These are phyloP conservation scores for Blastobotrys robertii DNA, from an alignment of 805 yeast species.

Conservation along the genomic window DNA sequence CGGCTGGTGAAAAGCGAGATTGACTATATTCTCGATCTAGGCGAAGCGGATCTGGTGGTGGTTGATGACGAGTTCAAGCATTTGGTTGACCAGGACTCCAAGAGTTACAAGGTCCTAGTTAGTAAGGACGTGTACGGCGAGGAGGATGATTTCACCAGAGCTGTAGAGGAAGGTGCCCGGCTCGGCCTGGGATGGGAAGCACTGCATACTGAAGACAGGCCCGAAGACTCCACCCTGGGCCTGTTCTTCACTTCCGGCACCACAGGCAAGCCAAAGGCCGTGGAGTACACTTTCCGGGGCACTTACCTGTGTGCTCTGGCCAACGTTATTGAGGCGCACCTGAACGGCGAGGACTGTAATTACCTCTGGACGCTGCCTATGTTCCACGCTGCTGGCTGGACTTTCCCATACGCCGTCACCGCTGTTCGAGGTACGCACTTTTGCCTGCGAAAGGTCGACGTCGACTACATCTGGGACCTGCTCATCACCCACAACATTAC, in stretches of 20 bases:
- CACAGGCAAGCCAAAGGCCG: constrained; percentile 30
- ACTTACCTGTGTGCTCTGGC: constrained; percentile 26
- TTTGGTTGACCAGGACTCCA: constrained; percentile 12
- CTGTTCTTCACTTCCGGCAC: constrained; percentile 29
- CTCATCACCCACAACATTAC: constrained; percentile 21
- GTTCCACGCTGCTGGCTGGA: constrained; percentile 32
- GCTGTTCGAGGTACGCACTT: constrained; percentile 29
- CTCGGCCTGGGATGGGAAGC: constrained; percentile 15
- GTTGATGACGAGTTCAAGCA: constrained; percentile 22
- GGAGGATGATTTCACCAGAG: constrained; percentile 8
- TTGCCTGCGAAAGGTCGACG: constrained; percentile 27
- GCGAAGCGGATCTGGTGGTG: constrained; percentile 23
- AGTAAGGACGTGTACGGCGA: constrained; percentile 8
- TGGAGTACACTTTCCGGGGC: constrained; percentile 29
- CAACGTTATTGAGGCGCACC: constrained; percentile 24
- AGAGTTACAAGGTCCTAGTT: too few relatives aligned
- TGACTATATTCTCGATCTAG: constrained; percentile 22
- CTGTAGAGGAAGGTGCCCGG: constrained; percentile 12
- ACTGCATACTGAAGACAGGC: constrained; percentile 15
- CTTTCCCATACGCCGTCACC: constrained; percentile 30
- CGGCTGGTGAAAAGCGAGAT: constrained; percentile 24
- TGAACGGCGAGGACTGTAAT: constrained; percentile 24
- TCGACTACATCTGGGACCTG: constrained; percentile 26
- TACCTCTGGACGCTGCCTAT: constrained; percentile 31
- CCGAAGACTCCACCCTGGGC: constrained; percentile 18